phyloP scores from a whole-genome alignment of 441 rosid genomes.

The Populus trichocarpa region DNA sequence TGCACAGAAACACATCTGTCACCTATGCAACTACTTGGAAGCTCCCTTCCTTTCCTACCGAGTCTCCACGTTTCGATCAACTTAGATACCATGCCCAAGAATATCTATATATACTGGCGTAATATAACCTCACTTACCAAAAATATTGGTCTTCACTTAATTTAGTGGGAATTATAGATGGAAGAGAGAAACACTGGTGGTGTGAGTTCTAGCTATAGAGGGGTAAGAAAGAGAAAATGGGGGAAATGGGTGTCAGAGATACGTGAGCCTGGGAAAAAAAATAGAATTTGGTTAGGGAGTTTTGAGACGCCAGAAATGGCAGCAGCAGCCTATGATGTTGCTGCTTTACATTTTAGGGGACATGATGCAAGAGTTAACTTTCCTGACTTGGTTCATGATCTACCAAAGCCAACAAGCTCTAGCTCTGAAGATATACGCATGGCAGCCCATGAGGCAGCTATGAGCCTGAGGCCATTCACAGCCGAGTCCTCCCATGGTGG shows the following conservation, averaged over 20 bases:
- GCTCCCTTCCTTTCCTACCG: slow-evolving; percentile 1
- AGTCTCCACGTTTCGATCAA: slow-evolving; percentile 10
- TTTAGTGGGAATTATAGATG: not conserved
- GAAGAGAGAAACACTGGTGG: slow-evolving; percentile 22
- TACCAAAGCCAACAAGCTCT: slow-evolving; percentile 53
- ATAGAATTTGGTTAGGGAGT: slow-evolving; percentile 83
- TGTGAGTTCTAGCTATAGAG: slow-evolving; percentile 49
- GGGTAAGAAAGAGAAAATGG: slow-evolving; percentile 80
- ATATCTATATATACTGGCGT: slow-evolving; percentile 9
- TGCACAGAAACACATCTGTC: not conserved
- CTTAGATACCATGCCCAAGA: not conserved
- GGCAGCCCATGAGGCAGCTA: slow-evolving; percentile 74
- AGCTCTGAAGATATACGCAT: slow-evolving; percentile 54
- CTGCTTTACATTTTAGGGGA: slow-evolving; percentile 67
- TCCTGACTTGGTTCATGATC: slow-evolving; percentile 38
- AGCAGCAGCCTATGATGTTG: slow-evolving; percentile 76
- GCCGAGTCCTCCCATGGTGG: not conserved
- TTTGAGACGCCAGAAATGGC: slow-evolving; percentile 88
- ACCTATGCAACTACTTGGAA: slow-evolving; percentile 20
- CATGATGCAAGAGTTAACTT: slow-evolving; percentile 61
- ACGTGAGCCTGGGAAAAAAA: slow-evolving; percentile 76
- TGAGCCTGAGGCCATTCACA: slow-evolving; percentile 15
- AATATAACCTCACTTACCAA: not conserved
- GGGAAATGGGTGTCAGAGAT: slow-evolving; percentile 97
- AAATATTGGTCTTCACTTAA: too few species aligned